These are phyloP conservation scores for Iberis pinnata DNA, from an alignment of 345 rosid species.

Conservation along the genomic window DNA sequence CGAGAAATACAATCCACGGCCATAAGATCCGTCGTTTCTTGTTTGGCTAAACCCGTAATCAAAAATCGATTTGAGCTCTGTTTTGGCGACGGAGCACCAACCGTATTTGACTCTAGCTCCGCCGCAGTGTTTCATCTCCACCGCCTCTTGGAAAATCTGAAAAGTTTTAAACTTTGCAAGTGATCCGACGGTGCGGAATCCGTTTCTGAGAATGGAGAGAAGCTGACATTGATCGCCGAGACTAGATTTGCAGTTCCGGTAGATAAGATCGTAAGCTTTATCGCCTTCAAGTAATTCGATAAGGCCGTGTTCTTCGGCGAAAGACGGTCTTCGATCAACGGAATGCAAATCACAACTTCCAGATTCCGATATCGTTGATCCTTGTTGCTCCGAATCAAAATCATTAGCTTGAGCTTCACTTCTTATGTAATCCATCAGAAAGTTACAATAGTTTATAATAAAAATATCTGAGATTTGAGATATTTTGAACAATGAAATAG, in stretches of 20 bases:
- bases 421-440: slow-evolving; percentile 28
- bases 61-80: slow-evolving; percentile 39
- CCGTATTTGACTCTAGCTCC: slow-evolving; percentile 55
- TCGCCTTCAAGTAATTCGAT: slow-evolving; percentile 44
- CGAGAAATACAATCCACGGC: slow-evolving; percentile 54
- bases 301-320: slow-evolving; percentile 27
- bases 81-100: slow-evolving; percentile 52
- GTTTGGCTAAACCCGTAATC: slow-evolving; percentile 59
- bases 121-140: slow-evolving; percentile 38
- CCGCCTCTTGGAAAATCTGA: slow-evolving; percentile 43
- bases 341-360: slow-evolving; percentile 45
- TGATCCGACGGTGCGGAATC: slow-evolving; percentile 27
- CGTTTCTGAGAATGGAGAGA: slow-evolving; percentile 41
- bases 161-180: slow-evolving; percentile 53
- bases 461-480: no score
- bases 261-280: slow-evolving; percentile 39
- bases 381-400: slow-evolving; percentile 21
- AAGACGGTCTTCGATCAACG: background rate
- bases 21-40: slow-evolving; percentile 38
- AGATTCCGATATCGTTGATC: slow-evolving; percentile 45
- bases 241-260: slow-evolving; percentile 41
- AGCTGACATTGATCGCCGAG: slow-evolving; percentile 33
- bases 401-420: slow-evolving; percentile 4
- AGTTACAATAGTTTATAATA: no score
- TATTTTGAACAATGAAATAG: background rate